Base-by-base conservation (phyloP, 352 stramenopile genomes). In the Pythium pyrilobum region DNA sequence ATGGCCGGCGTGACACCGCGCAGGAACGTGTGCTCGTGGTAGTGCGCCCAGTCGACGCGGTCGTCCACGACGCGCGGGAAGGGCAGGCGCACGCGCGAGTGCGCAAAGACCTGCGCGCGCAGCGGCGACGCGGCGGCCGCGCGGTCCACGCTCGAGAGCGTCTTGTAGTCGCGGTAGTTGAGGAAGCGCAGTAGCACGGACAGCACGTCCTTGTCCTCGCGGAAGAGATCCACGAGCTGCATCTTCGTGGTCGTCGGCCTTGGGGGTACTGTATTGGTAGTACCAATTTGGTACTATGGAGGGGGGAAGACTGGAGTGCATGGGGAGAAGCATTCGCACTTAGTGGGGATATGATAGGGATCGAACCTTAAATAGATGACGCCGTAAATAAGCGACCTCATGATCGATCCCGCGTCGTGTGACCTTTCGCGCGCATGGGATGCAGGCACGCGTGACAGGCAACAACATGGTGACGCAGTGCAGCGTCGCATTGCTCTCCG, bases 181-280 rank as follows among this genome's bases (percentile, higher is more conserved):
- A 63, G 41, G 55, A 63, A 63, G 9, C 46, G 31, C 29, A 63
- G 47, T 31, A 63, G 47, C 38, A 63, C 55, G 25, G 55, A 63
- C n/a, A 63, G 55, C 46, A 63, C 55, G 47, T 63, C 55, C 47
- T 56, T 63, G 55, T 63, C 55, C 16, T 56, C 55, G 46, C 40
- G 38, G 47, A 63, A 63, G 24, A 63, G 40, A 18, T 63, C 55
- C 32, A 63, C 55, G 47, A 63, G 55, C 38, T 40, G 47, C 55
- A 57, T 34, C 40, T 43, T 59, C 12, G 15, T 46, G 6, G 16
- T 41, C n/a, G 29, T 34, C 7, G 29, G 12, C 29, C n/a, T n/a
- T n/a, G n/a, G n/a, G 37, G 21, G 8, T 45, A 24, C 5, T 16
- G 21, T 21, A 12, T 44, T 13, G 24, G 38, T 16, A 27, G 38